Percentiles rank a stretch among this genome's conserved stretches.
phyloP scores from a whole-genome alignment of 768 basidiomycete species.

The Lyophyllum decastes region DNA sequence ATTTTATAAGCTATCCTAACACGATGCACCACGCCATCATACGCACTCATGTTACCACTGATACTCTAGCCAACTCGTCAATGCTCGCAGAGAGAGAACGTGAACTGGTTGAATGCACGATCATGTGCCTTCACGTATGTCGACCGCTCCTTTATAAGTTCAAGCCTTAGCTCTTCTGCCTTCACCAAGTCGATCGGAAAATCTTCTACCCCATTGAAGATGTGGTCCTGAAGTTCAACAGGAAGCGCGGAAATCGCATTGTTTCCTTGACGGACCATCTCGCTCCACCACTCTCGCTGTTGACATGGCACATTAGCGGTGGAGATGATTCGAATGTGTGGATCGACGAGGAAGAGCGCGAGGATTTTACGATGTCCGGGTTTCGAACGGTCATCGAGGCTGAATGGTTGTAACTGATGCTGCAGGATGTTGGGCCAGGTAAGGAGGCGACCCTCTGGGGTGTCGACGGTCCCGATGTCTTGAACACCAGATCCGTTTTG shows the following conservation, averaged over 20 bases:
- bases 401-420: slow-evolving; percentile 13
- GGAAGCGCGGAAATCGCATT: slow-evolving; percentile 17
- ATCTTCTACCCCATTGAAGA: slow-evolving; percentile 14
- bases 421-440: slow-evolving; percentile 18
- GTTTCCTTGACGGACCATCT: not conserved
- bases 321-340: slow-evolving; percentile 1
- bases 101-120: not conserved
- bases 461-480: slow-evolving; percentile 8
- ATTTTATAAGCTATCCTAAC: no score
- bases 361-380: slow-evolving; percentile 17
- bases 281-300: not conserved
- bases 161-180: slow-evolving; percentile 18
- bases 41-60: no score
- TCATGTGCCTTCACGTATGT: slow-evolving; percentile 10
- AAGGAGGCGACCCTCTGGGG: slow-evolving; percentile 14
- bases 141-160: slow-evolving; percentile 27
- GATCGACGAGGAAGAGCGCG: slow-evolving; percentile 10
- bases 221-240: slow-evolving; percentile 16
- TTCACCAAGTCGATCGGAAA: slow-evolving; percentile 20
- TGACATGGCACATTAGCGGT: slow-evolving; percentile 3
- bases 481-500: slow-evolving; percentile 1
- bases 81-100: slow-evolving; percentile 22
- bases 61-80: slow-evolving; percentile 1
- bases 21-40: no score
- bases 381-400: slow-evolving; percentile 10